Base-by-base conservation (phyloP, 495 filamentous ascomycete species). In the Aspergillus bertholletiae region DNA sequence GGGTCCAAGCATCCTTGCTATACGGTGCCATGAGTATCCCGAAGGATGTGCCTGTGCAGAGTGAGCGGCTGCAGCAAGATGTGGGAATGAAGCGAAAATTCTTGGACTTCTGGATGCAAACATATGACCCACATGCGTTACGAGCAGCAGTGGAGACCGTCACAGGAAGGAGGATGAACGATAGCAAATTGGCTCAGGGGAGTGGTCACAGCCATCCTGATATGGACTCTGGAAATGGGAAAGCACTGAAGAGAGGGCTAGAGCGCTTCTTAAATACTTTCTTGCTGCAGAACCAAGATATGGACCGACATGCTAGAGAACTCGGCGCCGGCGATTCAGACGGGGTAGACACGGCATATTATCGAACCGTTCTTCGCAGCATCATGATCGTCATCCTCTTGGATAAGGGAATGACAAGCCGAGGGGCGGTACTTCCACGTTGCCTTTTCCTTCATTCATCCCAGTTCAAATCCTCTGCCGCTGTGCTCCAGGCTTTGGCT, bases 361-460 rank as follows among this genome's bases (percentile, higher is more conserved):
- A 76, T 53, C 77, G 80, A 18, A 85, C 76, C 6, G 63, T 85
- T 9, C 74, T 84, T 27, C 74, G 84, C 47, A 84, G 81, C 60
- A 71, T 88, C 49, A 77, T 88, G 77, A 67, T 87, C 11, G 73
- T 87, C 23, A 67, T 79, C 37, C 74, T 88, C 12, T 66, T 88
- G 34, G 85, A 88, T 56, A 80, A 81, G 55, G 67, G 54, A 21
- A 70, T 53, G 48, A 59, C 64, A 15, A 46, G 46, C 50, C 48
- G 64, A 0, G 58, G 62, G 15, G 60, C 59, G 18, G 60, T 56
- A 35, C 59, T 78, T 51, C 62, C 70, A 39, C 62, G 60, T 28
- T 69, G 62, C 49, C 68, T 86, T 7, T 84, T 80, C 62, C 63
- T 73, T 8, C 26, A 60, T 1, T 70, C 69, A n/a, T 84, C 81